Conservation (phyloP, 305 asterid species). For the Fraxinus angustifolia region DNA sequence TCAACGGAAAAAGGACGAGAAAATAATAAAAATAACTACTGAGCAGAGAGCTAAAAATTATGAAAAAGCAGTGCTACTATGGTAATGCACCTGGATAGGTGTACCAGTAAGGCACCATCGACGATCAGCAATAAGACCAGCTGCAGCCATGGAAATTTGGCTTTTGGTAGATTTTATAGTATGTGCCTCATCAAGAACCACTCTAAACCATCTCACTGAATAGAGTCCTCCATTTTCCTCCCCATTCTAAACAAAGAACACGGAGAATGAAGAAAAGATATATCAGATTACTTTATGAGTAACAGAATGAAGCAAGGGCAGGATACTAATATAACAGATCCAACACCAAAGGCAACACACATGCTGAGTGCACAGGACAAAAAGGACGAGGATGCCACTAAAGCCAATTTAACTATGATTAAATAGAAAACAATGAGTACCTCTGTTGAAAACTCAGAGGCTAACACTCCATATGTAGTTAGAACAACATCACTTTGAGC, state of each 20-base stretch:
- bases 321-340: neutral
- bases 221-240: conserved; percentile 76
- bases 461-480: conserved; percentile 89
- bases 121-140: conserved; percentile 80
- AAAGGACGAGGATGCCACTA: conserved; percentile 13
- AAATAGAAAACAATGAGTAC: conserved; percentile 36
- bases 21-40: conserved; percentile 5
- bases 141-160: conserved; percentile 85
- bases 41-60: neutral
- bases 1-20: conserved; percentile 9
- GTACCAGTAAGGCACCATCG: conserved; percentile 99
- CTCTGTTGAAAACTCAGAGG: conserved; percentile 87
- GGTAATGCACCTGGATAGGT: conserved; percentile 77
- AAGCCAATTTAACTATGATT: conserved; percentile 18
- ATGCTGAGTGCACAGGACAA: neutral
- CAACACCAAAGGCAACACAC: neutral
- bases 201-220: conserved; percentile 88
- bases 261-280: conserved; percentile 6
- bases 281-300: neutral
- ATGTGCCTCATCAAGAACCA: conserved; percentile 96
- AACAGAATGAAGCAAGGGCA: conserved; percentile 9
- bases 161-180: conserved; percentile 96
- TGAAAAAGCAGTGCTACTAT: neutral
- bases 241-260: conserved; percentile 45
- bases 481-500: conserved; percentile 82